phyloP scores from a whole-genome alignment of 176 grass and related monocot species.

The Paspalum notatum region DNA sequence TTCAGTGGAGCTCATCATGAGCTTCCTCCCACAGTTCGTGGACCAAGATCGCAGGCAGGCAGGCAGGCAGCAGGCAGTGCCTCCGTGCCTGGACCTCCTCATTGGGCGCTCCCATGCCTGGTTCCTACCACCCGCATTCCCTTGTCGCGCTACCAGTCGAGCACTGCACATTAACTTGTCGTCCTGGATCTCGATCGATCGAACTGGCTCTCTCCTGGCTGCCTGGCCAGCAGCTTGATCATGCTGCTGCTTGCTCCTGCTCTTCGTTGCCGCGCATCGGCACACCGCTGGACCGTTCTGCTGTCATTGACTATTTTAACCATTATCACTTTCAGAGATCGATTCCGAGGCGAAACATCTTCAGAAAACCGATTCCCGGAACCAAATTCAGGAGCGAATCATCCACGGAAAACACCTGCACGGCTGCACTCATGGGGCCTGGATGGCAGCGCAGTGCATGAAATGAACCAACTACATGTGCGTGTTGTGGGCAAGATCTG shows the following conservation, averaged over 20 bases:
- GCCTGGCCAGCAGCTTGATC: neutral
- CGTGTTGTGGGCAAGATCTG: neutral
- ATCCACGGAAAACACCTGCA: neutral
- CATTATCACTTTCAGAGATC: neutral
- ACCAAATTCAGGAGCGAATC: neutral
- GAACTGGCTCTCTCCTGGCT: neutral
- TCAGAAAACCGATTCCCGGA: neutral
- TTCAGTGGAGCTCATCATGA: conserved; percentile 1
- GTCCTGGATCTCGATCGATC: conserved; percentile 10
- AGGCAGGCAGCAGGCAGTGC: neutral
- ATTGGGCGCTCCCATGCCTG: conserved; percentile 36
- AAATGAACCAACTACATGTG: neutral
- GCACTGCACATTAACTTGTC: conserved; percentile 14
- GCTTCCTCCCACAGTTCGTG: neutral
- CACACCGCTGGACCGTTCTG: neutral
- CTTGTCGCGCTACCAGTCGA: conserved; percentile 37
- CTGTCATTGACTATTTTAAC: neutral
- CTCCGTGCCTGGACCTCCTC: neutral
- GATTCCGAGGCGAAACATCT: neutral
- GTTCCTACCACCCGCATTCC: conserved; percentile 31
- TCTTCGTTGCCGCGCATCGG: neutral
- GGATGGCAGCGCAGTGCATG: neutral
- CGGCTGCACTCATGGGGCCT: neutral
- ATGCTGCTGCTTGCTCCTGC: neutral
- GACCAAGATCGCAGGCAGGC: conserved; percentile 5